phyloP scores from a whole-genome alignment of 1,139 yeast genomes.

The Saccharomyces pastorianus region DNA sequence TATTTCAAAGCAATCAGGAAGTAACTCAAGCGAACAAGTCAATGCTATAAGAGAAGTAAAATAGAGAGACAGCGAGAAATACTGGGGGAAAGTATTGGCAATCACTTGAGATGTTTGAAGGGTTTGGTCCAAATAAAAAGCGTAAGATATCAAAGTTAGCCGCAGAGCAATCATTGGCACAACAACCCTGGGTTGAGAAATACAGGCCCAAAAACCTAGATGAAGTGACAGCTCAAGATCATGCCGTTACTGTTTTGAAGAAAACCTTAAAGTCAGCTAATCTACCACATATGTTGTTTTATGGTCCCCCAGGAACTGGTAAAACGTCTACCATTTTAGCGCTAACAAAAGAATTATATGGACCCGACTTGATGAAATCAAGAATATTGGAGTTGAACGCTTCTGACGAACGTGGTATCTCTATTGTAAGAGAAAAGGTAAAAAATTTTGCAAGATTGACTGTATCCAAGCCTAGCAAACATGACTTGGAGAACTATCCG shows the following conservation, averaged over 20 bases:
- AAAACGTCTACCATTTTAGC: conserved; percentile 91
- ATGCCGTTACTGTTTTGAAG: conserved; percentile 77
- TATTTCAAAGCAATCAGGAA: neutral
- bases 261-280: conserved; percentile 73
- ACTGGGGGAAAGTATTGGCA: neutral
- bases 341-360: conserved; percentile 75
- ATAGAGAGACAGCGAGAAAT: neutral
- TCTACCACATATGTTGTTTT: conserved; percentile 89
- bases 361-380: conserved; percentile 58
- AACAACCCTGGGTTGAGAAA: conserved; percentile 33
- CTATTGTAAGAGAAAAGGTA: conserved; percentile 84
- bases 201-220: conserved; percentile 62
- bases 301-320: conserved; percentile 98
- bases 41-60: neutral
- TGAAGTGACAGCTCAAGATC: conserved; percentile 88
- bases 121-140: conserved; percentile 21
- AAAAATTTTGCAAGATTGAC: conserved; percentile 86
- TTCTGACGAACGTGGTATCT: conserved; percentile 92
- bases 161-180: conserved; percentile 18
- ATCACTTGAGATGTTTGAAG: conserved; percentile 14
- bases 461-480: conserved; percentile 69
- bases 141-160: conserved; percentile 18
- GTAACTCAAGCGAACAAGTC: neutral
- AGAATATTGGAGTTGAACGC: conserved; percentile 91
- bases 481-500: conserved; percentile 66